A percentile compares a stretch with the other conserved stretches of the same genome.
Conservation (phyloP, 169 alveolate species). For the Plasmodium knowlesi region DNA sequence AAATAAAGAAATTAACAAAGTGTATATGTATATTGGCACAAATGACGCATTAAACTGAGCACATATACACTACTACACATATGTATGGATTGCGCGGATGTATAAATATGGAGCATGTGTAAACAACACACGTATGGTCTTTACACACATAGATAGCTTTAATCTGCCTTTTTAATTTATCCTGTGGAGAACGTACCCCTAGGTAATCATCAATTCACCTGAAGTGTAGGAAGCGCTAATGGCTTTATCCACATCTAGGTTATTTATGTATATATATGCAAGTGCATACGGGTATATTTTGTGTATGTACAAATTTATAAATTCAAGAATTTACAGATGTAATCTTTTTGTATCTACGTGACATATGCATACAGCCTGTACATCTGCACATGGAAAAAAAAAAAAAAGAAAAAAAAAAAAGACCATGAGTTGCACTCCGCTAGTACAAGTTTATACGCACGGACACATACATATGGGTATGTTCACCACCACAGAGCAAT, state of each 20-base stretch:
- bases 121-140: background rate
- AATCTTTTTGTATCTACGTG: background rate
- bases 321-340: background rate
- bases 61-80: background rate
- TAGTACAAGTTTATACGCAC: background rate
- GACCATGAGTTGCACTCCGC: background rate
- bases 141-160: background rate
- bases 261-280: background rate
- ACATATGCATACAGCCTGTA: background rate
- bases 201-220: background rate
- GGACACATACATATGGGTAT: background rate
- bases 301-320: background rate
- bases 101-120: background rate
- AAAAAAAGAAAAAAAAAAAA: background rate
- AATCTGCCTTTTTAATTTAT: background rate
- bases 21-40: background rate
- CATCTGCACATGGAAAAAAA: background rate
- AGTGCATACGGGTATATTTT: background rate
- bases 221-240: background rate
- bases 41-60: background rate
- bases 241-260: background rate
- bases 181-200: background rate
- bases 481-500: background rate
- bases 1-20: background rate
- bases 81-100: background rate